Conservation (phyloP, 2,329 filamentous ascomycete genomes). For the Alternaria arbusti region DNA sequence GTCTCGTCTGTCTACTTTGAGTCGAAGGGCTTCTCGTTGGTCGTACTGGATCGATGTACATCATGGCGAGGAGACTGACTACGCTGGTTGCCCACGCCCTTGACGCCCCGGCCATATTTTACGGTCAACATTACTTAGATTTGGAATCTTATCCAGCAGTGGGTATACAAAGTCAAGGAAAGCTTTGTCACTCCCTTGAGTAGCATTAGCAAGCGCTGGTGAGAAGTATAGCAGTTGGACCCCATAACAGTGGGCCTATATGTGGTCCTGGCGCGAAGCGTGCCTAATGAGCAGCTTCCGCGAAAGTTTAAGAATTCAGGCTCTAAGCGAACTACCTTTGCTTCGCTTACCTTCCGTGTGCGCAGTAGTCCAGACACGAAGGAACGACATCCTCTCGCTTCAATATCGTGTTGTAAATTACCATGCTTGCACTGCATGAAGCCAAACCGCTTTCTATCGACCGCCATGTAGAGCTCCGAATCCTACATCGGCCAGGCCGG, state of each 20-base stretch:
- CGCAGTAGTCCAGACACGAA: neutral
- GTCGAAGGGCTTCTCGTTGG: neutral
- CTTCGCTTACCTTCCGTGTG: neutral
- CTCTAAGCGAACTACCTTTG: neutral
- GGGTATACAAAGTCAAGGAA: neutral
- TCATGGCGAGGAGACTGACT: neutral
- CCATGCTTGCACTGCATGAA: neutral
- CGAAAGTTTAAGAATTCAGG: neutral
- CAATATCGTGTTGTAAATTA: neutral
- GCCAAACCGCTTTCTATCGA: neutral
- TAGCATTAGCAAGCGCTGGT: neutral
- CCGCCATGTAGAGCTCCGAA: neutral
- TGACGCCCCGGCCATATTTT: no score
- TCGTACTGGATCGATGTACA: neutral
- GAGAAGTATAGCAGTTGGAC: neutral
- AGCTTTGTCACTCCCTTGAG: neutral
- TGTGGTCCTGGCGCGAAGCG: neutral
- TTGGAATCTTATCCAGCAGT: neutral
- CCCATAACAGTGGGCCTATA: neutral
- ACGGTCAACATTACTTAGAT: no score
- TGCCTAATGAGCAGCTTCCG: neutral
- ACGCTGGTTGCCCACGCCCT: neutral
- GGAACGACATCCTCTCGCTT: neutral
- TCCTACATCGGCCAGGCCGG: neutral
- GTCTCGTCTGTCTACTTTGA: no score